phyloP scores from a whole-genome alignment of 2,329 filamentous ascomycete species.

The Aspergillus niger region DNA sequence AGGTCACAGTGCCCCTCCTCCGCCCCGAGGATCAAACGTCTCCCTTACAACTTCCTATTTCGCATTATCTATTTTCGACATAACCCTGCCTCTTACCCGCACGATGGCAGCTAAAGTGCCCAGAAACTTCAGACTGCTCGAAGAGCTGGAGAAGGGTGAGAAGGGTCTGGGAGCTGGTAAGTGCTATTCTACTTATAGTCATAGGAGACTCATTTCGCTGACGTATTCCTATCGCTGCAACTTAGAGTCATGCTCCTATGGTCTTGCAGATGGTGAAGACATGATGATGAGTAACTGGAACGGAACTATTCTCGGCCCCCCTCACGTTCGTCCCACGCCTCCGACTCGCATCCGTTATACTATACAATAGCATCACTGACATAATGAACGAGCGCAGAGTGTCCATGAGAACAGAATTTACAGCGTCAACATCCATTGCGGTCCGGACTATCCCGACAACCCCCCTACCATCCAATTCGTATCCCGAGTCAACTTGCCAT shows the following conservation, averaged over 20 bases:
- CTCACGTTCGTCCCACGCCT: conserved; percentile 68
- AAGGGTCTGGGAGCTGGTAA: conserved; percentile 87
- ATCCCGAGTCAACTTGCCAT: conserved; percentile 94
- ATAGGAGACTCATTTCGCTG: conserved; percentile 20
- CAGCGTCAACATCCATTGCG: conserved; percentile 95
- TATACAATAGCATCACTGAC: conserved; percentile 17
- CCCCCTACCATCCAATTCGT: conserved; percentile 91
- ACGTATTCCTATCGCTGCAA: conserved; percentile 23
- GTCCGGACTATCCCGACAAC: conserved; percentile 80
- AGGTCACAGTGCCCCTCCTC: conserved; percentile 25
- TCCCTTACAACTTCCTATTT: conserved; percentile 11
- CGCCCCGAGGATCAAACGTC: conserved; percentile 16
- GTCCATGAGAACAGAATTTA: conserved; percentile 99
- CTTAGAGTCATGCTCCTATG: conserved; percentile 93
- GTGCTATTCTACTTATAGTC: conserved; percentile 10
- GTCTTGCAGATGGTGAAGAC: conserved; percentile 90
- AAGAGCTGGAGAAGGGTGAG: conserved; percentile 98
- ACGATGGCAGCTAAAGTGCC: conserved; percentile 75
- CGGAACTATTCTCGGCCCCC: conserved; percentile 93
- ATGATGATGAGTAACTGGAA: conserved; percentile 99
- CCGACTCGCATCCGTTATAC: conserved; percentile 1
- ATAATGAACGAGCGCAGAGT: conserved; percentile 59
- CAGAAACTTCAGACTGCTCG: conserved; percentile 92
- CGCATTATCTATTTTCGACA: neutral
- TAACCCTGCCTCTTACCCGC: neutral